Percentiles rank a stretch among this genome's conserved stretches.
phyloP scores from a whole-genome alignment of 192 early-diverging fungal genomes.

The Phycomyces blakesleeanus region DNA sequence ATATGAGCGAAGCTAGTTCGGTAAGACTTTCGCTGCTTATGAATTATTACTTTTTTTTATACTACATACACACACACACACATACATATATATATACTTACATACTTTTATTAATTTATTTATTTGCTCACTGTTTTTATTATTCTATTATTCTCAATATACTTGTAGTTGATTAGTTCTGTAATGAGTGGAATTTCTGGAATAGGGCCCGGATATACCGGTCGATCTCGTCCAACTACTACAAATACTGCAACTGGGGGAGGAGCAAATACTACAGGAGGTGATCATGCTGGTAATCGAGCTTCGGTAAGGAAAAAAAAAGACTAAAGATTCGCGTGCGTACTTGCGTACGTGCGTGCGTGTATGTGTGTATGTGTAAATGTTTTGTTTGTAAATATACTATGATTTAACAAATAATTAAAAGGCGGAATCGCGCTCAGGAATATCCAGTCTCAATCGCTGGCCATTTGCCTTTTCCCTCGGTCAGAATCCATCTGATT shows the following conservation, averaged over 20 bases:
- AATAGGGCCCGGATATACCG: background rate
- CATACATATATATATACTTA: background rate
- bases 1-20: constrained; percentile 18
- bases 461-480: constrained; percentile 14
- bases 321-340: too few species aligned
- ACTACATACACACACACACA: too few species aligned
- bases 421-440: too few species aligned
- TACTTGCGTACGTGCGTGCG: too few species aligned
- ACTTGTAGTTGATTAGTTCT: background rate
- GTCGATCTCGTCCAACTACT: background rate
- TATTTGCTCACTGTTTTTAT: too few species aligned
- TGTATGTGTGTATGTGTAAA: too few species aligned
- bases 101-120: background rate
- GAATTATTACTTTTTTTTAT: too few species aligned
- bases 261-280: background rate
- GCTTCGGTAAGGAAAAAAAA: constrained; percentile 11
- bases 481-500: background rate
- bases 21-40: constrained; percentile 3
- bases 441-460: background rate
- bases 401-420: too few species aligned
- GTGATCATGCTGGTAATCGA: background rate
- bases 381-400: too few species aligned
- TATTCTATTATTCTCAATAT: too few species aligned
- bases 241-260: background rate
- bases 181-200: background rate